Conservation (phyloP, 768 basidiomycete genomes). For the Tylopilus subfusipes region DNA sequence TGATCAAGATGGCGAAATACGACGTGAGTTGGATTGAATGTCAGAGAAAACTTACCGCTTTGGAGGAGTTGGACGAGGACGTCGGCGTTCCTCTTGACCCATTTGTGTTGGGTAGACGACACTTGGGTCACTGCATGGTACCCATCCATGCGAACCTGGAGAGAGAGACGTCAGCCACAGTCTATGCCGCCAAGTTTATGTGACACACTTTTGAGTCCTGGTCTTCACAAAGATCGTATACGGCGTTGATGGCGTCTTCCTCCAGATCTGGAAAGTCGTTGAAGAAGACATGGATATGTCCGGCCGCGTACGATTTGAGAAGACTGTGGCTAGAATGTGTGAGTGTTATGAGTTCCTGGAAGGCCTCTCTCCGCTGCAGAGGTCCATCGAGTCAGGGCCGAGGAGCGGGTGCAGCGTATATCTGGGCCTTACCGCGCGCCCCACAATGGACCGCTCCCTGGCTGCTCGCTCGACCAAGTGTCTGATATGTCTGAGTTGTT, state of each 20-base stretch:
- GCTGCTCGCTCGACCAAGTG: constrained; percentile 46
- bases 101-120: constrained; percentile 47
- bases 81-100: constrained; percentile 70
- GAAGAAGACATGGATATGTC: constrained; percentile 55
- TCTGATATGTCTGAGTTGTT: constrained; percentile 20
- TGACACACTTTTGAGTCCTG: constrained; percentile 46
- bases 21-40: background rate
- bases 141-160: constrained; percentile 65
- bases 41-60: constrained; percentile 49
- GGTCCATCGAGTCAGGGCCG: constrained; percentile 10
- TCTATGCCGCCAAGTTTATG: constrained; percentile 1
- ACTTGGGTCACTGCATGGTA: constrained; percentile 57
- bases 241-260: constrained; percentile 71
- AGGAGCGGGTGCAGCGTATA: background rate
- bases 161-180: constrained; percentile 3
- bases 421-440: constrained; percentile 37
- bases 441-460: constrained; percentile 36
- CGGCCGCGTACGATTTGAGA: constrained; percentile 56
- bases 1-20: constrained; percentile 19
- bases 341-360: constrained; percentile 52
- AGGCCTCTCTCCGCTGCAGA: constrained; percentile 47
- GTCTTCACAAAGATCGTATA: constrained; percentile 78
- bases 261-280: constrained; percentile 68
- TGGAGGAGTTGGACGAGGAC: constrained; percentile 73
- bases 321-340: constrained; percentile 44